These are phyloP conservation scores for Lactarius tabidus DNA, from an alignment of 768 basidiomycete species.

Conservation along the genomic window DNA sequence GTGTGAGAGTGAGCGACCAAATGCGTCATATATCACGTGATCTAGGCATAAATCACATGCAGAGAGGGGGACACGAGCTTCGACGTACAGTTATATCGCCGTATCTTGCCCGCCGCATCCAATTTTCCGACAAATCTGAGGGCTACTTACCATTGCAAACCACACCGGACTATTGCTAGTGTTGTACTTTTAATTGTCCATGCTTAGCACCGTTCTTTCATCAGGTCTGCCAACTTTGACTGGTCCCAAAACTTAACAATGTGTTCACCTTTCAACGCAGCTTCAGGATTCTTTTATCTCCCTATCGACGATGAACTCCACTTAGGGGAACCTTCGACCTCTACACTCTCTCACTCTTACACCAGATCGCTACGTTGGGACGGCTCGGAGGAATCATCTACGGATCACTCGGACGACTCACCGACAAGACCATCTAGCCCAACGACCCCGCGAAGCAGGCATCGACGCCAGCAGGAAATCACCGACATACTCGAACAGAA, in stretches of 20 bases:
- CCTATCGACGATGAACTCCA: slow-evolving; percentile 58
- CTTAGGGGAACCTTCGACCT: slow-evolving; percentile 39
- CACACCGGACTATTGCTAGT: background rate
- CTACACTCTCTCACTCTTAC: slow-evolving; percentile 32
- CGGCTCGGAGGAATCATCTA: slow-evolving; percentile 14
- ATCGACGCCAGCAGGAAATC: slow-evolving; percentile 35
- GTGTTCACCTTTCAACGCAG: slow-evolving; percentile 33
- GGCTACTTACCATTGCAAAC: slow-evolving; percentile 1
- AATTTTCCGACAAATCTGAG: slow-evolving; percentile 5
- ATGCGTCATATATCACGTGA: slow-evolving; percentile 7
- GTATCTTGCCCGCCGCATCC: background rate
- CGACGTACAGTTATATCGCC: slow-evolving; percentile 2
- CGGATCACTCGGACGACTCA: slow-evolving; percentile 26
- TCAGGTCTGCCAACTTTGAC: slow-evolving; percentile 19
- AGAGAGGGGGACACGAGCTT: background rate
- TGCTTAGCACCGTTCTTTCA: slow-evolving; percentile 24
- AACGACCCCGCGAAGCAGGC: slow-evolving; percentile 17
- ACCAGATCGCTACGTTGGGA: slow-evolving; percentile 33
- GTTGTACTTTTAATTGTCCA: slow-evolving; percentile 6
- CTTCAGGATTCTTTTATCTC: slow-evolving; percentile 58
- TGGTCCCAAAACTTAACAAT: background rate
- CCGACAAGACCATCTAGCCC: slow-evolving; percentile 13
- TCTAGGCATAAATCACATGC: slow-evolving; percentile 14
- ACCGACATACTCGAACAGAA: slow-evolving; percentile 54
- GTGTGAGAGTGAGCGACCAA: background rate